A percentile compares a stretch with the other conserved stretches of the same genome.
Evolutionary conservation across 2,329 filamentous ascomycete species (phyloP).

Genomic region (Beauveria scarabaeidicola): DNA sequence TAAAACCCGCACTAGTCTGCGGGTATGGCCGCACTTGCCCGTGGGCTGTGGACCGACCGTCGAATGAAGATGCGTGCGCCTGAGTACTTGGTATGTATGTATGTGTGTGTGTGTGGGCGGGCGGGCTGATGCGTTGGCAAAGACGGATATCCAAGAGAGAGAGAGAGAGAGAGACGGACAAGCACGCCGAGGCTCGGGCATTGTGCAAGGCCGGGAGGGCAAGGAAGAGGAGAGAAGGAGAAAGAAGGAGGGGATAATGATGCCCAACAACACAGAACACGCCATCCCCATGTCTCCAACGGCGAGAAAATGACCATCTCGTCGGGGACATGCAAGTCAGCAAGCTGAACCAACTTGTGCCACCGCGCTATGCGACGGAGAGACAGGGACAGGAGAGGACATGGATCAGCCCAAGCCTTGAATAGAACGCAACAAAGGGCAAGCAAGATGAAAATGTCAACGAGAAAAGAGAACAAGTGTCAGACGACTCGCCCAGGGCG

Average conservation of each 20-base stretch:
- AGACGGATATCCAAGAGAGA: background rate
- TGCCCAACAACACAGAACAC: background rate
- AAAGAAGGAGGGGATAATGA: background rate
- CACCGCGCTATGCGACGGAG: background rate
- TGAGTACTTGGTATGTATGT: background rate
- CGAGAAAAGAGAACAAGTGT: background rate
- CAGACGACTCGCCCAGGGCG: too few species aligned
- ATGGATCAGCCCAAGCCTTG: background rate
- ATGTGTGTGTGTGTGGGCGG: background rate
- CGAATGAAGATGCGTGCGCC: background rate
- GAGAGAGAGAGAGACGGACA: background rate
- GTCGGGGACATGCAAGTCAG: background rate
- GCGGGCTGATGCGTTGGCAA: background rate
- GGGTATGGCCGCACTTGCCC: slow-evolving; percentile 1
- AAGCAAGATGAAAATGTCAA: background rate
- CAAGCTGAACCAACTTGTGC: background rate
- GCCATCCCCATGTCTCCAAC: background rate
- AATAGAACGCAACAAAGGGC: too few species aligned
- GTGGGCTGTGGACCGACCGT: slow-evolving; percentile 6
- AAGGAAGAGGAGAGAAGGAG: background rate
- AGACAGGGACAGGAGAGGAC: background rate
- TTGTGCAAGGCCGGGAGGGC: background rate
- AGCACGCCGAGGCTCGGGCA: background rate
- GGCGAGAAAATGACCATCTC: background rate
- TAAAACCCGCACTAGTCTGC: slow-evolving; percentile 5